Evolutionary conservation across 257 asterid species (phyloP).

Genomic region (Cynanchum wilfordii): DNA sequence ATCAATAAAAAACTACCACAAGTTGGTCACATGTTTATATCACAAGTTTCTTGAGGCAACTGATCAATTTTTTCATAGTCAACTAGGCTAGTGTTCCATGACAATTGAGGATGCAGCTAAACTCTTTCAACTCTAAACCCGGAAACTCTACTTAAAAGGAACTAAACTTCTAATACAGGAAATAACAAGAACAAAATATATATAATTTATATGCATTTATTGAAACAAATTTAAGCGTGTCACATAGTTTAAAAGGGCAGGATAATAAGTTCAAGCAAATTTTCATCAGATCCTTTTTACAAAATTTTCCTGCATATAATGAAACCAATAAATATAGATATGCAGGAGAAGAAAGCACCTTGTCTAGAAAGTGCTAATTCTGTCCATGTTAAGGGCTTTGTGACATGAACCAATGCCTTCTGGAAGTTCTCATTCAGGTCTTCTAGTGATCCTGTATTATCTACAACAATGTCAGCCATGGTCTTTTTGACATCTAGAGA

Average conservation of each 20-base stretch:
- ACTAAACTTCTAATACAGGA: no score
- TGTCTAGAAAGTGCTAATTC: slow-evolving; percentile 75
- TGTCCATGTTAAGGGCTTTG: slow-evolving; percentile 72
- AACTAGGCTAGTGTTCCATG: background rate
- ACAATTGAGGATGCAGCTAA: background rate
- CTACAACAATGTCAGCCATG: slow-evolving; percentile 65
- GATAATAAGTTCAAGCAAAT: background rate
- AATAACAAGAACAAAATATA: no score
- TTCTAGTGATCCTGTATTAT: slow-evolving; percentile 65
- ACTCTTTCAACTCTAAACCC: background rate
- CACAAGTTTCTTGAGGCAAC: background rate
- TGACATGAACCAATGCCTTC: slow-evolving; percentile 46
- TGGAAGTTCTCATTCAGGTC: slow-evolving; percentile 52
- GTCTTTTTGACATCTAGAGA: slow-evolving; percentile 69
- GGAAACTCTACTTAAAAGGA: no score
- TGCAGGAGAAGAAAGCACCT: slow-evolving; percentile 53
- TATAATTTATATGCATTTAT: no score
- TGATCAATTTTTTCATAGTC: background rate
- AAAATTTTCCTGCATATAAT: slow-evolving; percentile 42
- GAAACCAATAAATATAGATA: slow-evolving; percentile 53
- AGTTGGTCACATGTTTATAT: background rate
- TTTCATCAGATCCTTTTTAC: slow-evolving; percentile 22
- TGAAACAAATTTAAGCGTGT: background rate
- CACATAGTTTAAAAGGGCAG: background rate
- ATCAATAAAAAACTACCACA: background rate